A percentile compares a stretch with the other conserved stretches of the same genome.
Conservation (phyloP, 2,329 filamentous ascomycete genomes). For the Trichoderma sp. region DNA sequence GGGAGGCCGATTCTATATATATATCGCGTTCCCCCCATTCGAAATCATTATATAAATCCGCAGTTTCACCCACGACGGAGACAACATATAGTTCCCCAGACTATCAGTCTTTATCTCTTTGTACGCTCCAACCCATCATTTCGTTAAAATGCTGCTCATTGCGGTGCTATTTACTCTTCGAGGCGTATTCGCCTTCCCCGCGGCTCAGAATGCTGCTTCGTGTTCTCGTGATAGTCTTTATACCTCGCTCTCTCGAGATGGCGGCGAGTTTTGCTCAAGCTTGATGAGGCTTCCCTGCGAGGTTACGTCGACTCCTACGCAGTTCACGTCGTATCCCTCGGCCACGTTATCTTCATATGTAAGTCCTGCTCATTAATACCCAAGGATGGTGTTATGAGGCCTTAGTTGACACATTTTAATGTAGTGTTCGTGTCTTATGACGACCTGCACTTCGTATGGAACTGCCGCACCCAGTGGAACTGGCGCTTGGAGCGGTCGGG, state of each 20-base stretch:
- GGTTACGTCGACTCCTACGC: constrained; percentile 26
- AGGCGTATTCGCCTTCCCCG: constrained; percentile 17
- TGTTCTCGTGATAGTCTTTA: constrained; percentile 33
- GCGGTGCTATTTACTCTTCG: background rate
- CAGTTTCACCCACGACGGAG: background rate
- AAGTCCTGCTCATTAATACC: constrained; percentile 14
- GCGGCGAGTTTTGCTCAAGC: constrained; percentile 30
- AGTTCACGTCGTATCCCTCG: constrained; percentile 31
- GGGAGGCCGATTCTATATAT: background rate
- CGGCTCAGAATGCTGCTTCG: background rate
- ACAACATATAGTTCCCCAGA: background rate
- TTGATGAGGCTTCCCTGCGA: constrained; percentile 27
- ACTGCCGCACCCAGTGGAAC: background rate
- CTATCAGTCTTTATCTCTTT: background rate
- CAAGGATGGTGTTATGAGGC: no score
- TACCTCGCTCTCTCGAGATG: constrained; percentile 29
- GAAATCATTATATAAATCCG: background rate
- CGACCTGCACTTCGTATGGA: constrained; percentile 20
- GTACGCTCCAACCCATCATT: background rate
- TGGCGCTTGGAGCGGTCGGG: background rate
- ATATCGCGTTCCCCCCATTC: no score
- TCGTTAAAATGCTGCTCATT: constrained; percentile 13
- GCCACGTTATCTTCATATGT: constrained; percentile 33
- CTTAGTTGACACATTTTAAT: background rate
- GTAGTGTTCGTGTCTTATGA: constrained; percentile 30